Percentiles rank a stretch among this genome's conserved stretches.
Conservation (phyloP, 192 early-diverging fungal genomes). For the Backusella luteola region DNA sequence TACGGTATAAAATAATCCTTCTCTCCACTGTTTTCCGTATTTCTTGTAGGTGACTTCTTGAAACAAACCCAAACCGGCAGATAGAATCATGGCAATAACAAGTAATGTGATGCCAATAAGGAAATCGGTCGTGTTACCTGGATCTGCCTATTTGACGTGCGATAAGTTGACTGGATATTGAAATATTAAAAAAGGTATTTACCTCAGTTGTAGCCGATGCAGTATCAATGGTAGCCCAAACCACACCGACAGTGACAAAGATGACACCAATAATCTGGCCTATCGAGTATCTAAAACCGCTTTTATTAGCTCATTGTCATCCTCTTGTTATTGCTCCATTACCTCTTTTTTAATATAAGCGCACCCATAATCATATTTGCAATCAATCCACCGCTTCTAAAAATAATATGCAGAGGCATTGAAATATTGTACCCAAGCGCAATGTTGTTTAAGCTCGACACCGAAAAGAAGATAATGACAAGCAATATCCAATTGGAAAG, state of each 20-base stretch:
- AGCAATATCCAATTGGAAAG: conserved; percentile 69
- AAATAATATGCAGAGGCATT: conserved; percentile 90
- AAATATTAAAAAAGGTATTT: neutral
- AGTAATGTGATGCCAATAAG: conserved; percentile 65
- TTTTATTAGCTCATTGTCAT: neutral
- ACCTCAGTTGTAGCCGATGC: conserved; percentile 1
- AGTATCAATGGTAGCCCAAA: conserved; percentile 61
- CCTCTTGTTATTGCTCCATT: neutral
- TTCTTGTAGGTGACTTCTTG: conserved; percentile 79
- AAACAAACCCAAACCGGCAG: conserved; percentile 77
- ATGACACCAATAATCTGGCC: conserved; percentile 60
- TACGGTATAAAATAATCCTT: conserved; percentile 86
- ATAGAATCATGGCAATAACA: conserved; percentile 68
- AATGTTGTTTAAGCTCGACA: conserved; percentile 81
- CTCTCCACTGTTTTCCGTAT: conserved; percentile 83
- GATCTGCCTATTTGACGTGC: neutral
- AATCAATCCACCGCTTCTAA: conserved; percentile 79
- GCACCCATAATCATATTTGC: conserved; percentile 80
- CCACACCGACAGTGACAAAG: conserved; percentile 76
- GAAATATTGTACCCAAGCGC: conserved; percentile 79
- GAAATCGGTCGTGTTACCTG: conserved; percentile 16
- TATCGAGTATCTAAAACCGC: conserved; percentile 39
- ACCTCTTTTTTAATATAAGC: conserved; percentile 61
- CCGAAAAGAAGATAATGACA: conserved; percentile 75
- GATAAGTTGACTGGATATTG: neutral